phyloP scores from a whole-genome alignment of 345 rosid genomes.

The Brassica juncea region DNA sequence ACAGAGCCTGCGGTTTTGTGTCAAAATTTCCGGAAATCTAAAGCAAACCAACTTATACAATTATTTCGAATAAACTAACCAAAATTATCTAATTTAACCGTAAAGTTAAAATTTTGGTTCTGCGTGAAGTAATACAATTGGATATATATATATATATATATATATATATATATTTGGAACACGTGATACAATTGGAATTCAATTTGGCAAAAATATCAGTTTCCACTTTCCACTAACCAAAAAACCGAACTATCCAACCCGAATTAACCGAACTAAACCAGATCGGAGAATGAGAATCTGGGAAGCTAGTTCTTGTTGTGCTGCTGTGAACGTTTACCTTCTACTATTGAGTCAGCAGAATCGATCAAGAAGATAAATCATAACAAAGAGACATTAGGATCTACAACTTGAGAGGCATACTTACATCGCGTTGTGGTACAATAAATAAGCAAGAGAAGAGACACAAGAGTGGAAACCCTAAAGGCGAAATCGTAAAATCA shows the following conservation, averaged over 20 bases:
- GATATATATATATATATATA: no score
- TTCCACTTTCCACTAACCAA: neutral
- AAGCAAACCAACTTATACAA: neutral
- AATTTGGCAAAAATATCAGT: neutral
- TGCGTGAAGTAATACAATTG: neutral
- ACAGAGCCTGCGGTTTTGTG: neutral
- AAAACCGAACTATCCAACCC: neutral
- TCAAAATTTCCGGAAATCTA: neutral
- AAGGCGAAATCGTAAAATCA: conserved; percentile 3
- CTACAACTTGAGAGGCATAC: conserved; percentile 20
- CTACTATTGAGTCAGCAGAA: neutral
- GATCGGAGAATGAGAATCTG: neutral
- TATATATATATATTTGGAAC: no score
- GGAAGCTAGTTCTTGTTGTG: neutral
- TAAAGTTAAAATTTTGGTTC: neutral
- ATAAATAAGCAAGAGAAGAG: neutral
- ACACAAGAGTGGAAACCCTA: neutral
- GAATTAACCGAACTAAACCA: neutral
- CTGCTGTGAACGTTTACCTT: neutral
- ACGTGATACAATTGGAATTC: neutral
- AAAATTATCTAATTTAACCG: neutral
- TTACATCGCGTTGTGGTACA: conserved; percentile 18
- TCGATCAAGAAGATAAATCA: conserved; percentile 7
- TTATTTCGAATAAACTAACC: neutral
- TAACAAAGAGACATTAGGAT: conserved; percentile 1